Evolutionary conservation across 2,329 filamentous ascomycete genomes (phyloP).

Genomic region (Tolypocladium album): DNA sequence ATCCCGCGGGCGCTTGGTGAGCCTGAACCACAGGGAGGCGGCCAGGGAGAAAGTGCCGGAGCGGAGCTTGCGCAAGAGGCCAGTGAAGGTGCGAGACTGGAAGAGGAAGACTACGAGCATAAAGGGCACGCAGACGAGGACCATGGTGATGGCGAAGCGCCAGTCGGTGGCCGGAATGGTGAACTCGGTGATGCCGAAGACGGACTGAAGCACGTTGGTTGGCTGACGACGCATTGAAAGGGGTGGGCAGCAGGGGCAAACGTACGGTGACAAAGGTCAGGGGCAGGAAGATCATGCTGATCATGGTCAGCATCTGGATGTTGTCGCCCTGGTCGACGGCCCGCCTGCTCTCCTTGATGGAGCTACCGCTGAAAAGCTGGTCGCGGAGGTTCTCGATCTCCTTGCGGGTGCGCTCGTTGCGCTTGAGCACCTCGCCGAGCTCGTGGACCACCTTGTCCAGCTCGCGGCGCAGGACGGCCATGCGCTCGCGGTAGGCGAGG

Average conservation of each 20-base stretch:
- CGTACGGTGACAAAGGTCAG: conserved; percentile 47
- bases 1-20: not conserved
- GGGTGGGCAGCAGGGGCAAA: conserved; percentile 7
- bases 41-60: not conserved
- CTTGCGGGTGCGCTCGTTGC: conserved; percentile 41
- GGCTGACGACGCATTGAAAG: not conserved
- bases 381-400: conserved; percentile 48
- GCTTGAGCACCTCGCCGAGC: conserved; percentile 32
- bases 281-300: conserved; percentile 51
- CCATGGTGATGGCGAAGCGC: conserved; percentile 48
- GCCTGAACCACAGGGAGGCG: not conserved
- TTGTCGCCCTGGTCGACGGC: conserved; percentile 55
- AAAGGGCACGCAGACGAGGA: conserved; percentile 46
- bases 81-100: conserved; percentile 28
- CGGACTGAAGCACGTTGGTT: conserved; percentile 21
- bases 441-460: conserved; percentile 41
- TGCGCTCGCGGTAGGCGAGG: conserved; percentile 34
- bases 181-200: conserved; percentile 43
- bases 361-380: conserved; percentile 53
- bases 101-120: conserved; percentile 34
- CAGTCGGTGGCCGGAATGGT: conserved; percentile 29
- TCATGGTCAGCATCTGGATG: conserved; percentile 48
- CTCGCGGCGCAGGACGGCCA: conserved; percentile 33
- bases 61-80: conserved; percentile 10
- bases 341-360: conserved; percentile 48